phyloP scores from a whole-genome alignment of 768 basidiomycete genomes.

The Cystofilobasidium capitatum region DNA sequence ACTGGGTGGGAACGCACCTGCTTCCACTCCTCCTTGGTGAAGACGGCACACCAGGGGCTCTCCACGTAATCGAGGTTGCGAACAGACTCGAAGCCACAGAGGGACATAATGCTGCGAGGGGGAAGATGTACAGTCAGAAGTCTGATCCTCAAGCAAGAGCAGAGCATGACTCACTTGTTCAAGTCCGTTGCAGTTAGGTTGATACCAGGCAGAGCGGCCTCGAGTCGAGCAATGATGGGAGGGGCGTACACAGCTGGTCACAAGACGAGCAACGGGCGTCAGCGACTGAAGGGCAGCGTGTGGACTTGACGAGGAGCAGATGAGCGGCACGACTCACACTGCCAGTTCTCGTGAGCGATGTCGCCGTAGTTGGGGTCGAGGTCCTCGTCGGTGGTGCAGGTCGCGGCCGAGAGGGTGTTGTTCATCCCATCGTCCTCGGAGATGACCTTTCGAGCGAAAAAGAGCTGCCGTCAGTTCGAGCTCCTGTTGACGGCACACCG shows the following conservation, averaged over 20 bases:
- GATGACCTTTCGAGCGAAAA: neutral
- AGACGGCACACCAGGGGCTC: constrained; percentile 80
- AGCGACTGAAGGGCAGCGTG: neutral
- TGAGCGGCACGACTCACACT: neutral
- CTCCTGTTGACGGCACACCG: neutral
- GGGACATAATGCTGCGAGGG: neutral
- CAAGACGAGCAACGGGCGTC: neutral
- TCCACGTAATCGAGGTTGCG: constrained; percentile 57
- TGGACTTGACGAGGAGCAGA: neutral
- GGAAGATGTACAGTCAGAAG: neutral
- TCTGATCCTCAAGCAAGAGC: neutral
- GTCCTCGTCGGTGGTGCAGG: constrained; percentile 47
- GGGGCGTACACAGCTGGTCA: constrained; percentile 55
- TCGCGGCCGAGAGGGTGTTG: constrained; percentile 2
- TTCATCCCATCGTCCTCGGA: constrained; percentile 5
- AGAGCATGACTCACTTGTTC: neutral
- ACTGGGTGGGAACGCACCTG: constrained; percentile 30
- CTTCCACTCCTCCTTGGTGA: constrained; percentile 86
- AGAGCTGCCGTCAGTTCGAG: neutral
- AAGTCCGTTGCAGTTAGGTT: constrained; percentile 51
- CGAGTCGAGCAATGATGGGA: constrained; percentile 53
- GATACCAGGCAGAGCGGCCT: constrained; percentile 53
- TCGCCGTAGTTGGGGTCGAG: constrained; percentile 56
- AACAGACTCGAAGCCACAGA: constrained; percentile 53
- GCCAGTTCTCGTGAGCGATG: constrained; percentile 14